A percentile compares a stretch with the other conserved stretches of the same genome.
Conservation (phyloP, 2,329 filamentous ascomycete species). For the Cercospora sp. region DNA sequence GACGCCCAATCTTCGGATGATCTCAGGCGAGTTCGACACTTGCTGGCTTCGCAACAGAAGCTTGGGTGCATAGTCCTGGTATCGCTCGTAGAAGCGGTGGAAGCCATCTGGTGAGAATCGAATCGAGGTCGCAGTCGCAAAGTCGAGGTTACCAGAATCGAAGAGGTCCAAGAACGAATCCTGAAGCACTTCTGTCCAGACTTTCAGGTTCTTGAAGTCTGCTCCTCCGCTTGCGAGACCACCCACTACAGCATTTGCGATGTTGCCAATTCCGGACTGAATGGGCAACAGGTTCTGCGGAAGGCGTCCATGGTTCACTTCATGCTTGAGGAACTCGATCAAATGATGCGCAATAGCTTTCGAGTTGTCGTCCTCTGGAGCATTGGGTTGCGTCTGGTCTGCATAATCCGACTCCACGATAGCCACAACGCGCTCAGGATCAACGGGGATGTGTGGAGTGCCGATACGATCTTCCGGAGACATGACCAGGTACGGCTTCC, state of each 20-base stretch:
- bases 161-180: slow-evolving; percentile 92
- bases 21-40: slow-evolving; percentile 85
- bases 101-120: slow-evolving; percentile 90
- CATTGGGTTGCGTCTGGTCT: slow-evolving; percentile 72
- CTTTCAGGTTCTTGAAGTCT: slow-evolving; percentile 83
- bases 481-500: slow-evolving; percentile 86
- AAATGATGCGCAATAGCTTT: slow-evolving; percentile 73
- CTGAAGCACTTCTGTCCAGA: slow-evolving; percentile 92
- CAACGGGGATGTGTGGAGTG: slow-evolving; percentile 76
- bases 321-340: slow-evolving; percentile 84
- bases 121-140: slow-evolving; percentile 85
- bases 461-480: slow-evolving; percentile 83
- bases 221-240: slow-evolving; percentile 71
- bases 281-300: slow-evolving; percentile 75
- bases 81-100: slow-evolving; percentile 84
- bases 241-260: slow-evolving; percentile 87
- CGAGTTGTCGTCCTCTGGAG: slow-evolving; percentile 71
- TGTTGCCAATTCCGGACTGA: slow-evolving; percentile 89
- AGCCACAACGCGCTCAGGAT: slow-evolving; percentile 80
- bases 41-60: slow-evolving; percentile 83
- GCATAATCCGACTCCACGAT: slow-evolving; percentile 83
- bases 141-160: slow-evolving; percentile 82
- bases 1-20: slow-evolving; percentile 81
- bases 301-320: slow-evolving; percentile 74
- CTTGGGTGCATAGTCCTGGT: slow-evolving; percentile 76